These are phyloP conservation scores for Phytopythium sindhum DNA, from an alignment of 352 stramenopile genomes.

Conservation along the genomic window DNA sequence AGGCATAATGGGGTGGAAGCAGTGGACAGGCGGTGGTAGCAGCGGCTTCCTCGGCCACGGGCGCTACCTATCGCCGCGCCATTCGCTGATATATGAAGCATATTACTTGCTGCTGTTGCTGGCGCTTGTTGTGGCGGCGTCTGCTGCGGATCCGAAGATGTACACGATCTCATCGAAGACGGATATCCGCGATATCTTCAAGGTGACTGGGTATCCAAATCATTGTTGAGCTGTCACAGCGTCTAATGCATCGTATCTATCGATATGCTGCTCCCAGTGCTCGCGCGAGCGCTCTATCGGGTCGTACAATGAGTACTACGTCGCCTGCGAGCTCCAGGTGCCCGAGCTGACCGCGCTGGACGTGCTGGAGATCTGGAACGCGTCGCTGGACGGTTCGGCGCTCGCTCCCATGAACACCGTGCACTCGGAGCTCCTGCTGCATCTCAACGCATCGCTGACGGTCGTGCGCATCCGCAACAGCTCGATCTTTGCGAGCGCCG, in stretches of 20 bases:
- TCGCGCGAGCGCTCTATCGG: slow-evolving; percentile 61
- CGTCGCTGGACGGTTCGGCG: slow-evolving; percentile 33
- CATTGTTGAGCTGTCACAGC: background rate
- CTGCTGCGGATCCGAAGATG: background rate
- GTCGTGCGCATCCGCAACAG: slow-evolving; percentile 46
- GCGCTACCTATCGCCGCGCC: background rate
- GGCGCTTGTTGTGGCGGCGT: background rate
- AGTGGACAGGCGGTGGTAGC: background rate
- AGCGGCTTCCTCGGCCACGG: background rate
- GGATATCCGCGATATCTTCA: slow-evolving; percentile 13
- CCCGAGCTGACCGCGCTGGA: slow-evolving; percentile 24
- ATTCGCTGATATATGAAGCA: too few species aligned
- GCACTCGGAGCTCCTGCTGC: slow-evolving; percentile 51
- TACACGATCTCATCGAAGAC: slow-evolving; percentile 7
- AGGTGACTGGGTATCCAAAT: background rate
- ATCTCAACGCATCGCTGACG: slow-evolving; percentile 28
- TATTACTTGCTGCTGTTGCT: background rate
- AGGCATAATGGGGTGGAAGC: background rate
- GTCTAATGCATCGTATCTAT: background rate
- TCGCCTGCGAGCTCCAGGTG: slow-evolving; percentile 52
- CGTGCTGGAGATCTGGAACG: slow-evolving; percentile 41
- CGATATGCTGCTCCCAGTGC: slow-evolving; percentile 26
- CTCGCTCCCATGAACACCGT: slow-evolving; percentile 34
- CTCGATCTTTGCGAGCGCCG: slow-evolving; percentile 47
- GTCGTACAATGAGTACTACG: slow-evolving; percentile 83